Evolutionary conservation across 2,329 filamentous ascomycete species (phyloP).

Genomic region (Chalara sp.): DNA sequence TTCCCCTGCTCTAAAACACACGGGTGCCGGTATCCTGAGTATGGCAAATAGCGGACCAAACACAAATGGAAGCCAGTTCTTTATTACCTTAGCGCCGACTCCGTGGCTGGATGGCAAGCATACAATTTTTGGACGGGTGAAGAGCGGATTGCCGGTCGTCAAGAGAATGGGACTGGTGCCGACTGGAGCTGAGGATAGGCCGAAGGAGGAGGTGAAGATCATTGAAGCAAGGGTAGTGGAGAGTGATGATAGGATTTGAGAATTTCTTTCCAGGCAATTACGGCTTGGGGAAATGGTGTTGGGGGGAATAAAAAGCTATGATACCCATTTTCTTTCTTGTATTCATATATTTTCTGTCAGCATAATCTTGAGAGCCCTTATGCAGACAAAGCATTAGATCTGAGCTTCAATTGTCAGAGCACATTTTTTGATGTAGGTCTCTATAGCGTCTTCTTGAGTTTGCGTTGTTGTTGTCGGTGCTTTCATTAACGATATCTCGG

Average conservation of each 20-base stretch:
- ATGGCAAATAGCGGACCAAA: slow-evolving; percentile 95
- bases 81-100: slow-evolving; percentile 87
- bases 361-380: too few species aligned
- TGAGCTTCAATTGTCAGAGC: too few species aligned
- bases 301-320: too few species aligned
- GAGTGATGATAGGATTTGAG: slow-evolving; percentile 32
- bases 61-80: slow-evolving; percentile 94
- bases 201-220: slow-evolving; percentile 77
- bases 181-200: slow-evolving; percentile 74
- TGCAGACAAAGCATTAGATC: too few species aligned
- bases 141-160: slow-evolving; percentile 74
- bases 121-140: slow-evolving; percentile 91
- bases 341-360: too few species aligned
- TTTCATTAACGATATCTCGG: too few species aligned
- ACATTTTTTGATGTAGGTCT: too few species aligned
- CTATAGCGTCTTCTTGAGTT: too few species aligned
- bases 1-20: slow-evolving; percentile 70
- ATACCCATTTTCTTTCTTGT: too few species aligned
- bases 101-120: slow-evolving; percentile 97
- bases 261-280: too few species aligned
- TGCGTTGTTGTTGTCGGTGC: too few species aligned
- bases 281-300: too few species aligned
- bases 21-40: slow-evolving; percentile 83
- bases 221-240: slow-evolving; percentile 65
- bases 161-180: slow-evolving; percentile 83